These are phyloP conservation scores for Aspergillus calidoustus DNA, from an alignment of 2,329 filamentous ascomycete genomes.

Conservation along the genomic window DNA sequence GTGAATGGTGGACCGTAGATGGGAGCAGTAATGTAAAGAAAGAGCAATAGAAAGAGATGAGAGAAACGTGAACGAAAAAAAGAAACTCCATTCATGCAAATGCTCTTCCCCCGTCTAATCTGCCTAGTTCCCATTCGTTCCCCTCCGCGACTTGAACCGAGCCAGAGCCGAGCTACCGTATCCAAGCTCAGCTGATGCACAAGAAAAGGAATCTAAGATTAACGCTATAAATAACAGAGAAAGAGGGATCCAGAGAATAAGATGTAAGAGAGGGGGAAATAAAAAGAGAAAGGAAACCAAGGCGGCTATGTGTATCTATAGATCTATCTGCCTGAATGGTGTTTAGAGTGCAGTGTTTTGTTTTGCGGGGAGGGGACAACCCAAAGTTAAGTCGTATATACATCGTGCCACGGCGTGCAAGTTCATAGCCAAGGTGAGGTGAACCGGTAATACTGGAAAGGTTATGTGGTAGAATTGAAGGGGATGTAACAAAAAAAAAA, in stretches of 20 bases:
- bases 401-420: background rate
- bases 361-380: background rate
- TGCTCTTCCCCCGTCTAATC: background rate
- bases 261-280: background rate
- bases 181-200: background rate
- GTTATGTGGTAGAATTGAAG: background rate
- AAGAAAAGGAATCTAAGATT: background rate
- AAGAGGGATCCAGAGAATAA: background rate
- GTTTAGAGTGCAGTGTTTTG: background rate
- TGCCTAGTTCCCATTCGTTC: background rate
- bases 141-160: background rate
- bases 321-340: constrained; percentile 4
- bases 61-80: background rate
- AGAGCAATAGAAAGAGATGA: background rate
- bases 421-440: background rate
- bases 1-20: no score
- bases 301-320: background rate
- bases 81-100: constrained; percentile 9
- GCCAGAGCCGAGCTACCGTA: background rate
- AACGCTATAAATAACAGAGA: background rate
- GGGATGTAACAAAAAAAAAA: background rate
- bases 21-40: no score
- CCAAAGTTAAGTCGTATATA: constrained; percentile 7
- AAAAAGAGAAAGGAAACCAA: background rate
- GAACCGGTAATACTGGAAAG: background rate